Evolutionary conservation across 2,329 filamentous ascomycete genomes (phyloP).

Genomic region (Rutstroemia sp.): DNA sequence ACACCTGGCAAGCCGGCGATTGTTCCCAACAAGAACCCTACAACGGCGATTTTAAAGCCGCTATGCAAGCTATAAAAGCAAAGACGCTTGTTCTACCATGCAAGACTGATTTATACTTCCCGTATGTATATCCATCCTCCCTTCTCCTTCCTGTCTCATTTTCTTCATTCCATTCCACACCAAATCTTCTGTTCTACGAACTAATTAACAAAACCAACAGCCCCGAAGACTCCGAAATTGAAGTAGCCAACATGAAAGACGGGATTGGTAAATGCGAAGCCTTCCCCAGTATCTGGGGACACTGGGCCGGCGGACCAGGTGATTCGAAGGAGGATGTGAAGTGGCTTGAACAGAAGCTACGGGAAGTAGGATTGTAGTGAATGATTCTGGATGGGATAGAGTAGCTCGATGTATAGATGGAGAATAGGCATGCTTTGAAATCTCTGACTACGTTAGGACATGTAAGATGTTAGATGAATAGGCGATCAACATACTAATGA

Average conservation of each 20-base stretch:
- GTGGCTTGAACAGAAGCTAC: conserved; percentile 54
- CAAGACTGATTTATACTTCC: conserved; percentile 75
- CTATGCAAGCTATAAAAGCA: conserved; percentile 63
- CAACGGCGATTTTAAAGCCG: conserved; percentile 55
- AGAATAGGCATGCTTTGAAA: no score
- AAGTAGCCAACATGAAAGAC: conserved; percentile 55
- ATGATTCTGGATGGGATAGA: no score
- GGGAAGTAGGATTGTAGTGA: conserved; percentile 18
- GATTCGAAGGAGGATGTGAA: conserved; percentile 62
- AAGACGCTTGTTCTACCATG: conserved; percentile 63
- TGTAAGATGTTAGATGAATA: no score
- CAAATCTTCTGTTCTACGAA: not conserved
- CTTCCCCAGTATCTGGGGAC: conserved; percentile 59
- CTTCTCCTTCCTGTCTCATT: not conserved
- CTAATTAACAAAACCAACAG: conserved; percentile 30
- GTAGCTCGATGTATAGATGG: no score
- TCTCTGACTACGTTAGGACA: no score
- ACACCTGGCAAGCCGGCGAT: conserved; percentile 73
- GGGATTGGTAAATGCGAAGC: conserved; percentile 47
- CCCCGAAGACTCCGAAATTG: conserved; percentile 69
- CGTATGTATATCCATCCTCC: conserved; percentile 36
- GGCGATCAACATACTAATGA: no score
- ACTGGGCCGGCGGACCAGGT: conserved; percentile 62
- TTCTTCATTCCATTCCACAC: not conserved
- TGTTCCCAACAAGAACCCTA: conserved; percentile 62